These are phyloP conservation scores for Senna siamea DNA, from an alignment of 306 rosid genomes.

Conservation along the genomic window DNA sequence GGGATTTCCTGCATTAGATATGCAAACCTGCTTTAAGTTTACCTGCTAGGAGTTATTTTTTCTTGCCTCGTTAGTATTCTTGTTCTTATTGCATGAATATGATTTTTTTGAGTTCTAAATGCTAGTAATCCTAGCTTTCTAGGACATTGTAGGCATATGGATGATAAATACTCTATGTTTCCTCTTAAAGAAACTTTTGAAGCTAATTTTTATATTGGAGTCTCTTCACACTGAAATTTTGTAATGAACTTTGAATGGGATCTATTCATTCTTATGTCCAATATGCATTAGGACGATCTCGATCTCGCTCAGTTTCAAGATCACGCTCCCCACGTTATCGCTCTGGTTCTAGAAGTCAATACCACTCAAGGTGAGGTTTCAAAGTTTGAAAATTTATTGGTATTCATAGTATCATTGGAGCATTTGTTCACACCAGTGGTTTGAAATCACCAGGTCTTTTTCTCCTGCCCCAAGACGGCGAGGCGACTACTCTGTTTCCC, in stretches of 20 bases:
- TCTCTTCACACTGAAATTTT: background rate
- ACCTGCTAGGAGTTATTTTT: constrained; percentile 4
- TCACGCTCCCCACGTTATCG: constrained; percentile 81
- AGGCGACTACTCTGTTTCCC: constrained; percentile 78
- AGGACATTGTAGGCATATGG: background rate
- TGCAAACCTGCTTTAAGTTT: background rate
- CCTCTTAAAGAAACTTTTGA: background rate
- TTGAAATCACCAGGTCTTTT: constrained; percentile 64
- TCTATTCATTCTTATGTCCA: background rate
- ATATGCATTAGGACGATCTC: constrained; percentile 69
- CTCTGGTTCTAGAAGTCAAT: constrained; percentile 77
- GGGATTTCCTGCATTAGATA: constrained; percentile 8
- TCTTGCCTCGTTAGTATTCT: constrained; percentile 3
- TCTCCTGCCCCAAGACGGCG: constrained; percentile 91
- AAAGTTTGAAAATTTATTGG: background rate
- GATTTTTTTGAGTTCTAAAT: constrained; percentile 1
- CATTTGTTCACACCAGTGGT: constrained; percentile 27
- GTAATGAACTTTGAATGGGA: background rate
- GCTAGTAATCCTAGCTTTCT: constrained; percentile 11
- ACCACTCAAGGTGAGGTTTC: constrained; percentile 79
- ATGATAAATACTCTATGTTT: background rate
- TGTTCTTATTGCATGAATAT: background rate
- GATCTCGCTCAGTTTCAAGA: constrained; percentile 80
- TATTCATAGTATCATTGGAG: background rate
- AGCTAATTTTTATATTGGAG: background rate